phyloP scores from a whole-genome alignment of 805 yeast species.

The Pichia heedii region DNA sequence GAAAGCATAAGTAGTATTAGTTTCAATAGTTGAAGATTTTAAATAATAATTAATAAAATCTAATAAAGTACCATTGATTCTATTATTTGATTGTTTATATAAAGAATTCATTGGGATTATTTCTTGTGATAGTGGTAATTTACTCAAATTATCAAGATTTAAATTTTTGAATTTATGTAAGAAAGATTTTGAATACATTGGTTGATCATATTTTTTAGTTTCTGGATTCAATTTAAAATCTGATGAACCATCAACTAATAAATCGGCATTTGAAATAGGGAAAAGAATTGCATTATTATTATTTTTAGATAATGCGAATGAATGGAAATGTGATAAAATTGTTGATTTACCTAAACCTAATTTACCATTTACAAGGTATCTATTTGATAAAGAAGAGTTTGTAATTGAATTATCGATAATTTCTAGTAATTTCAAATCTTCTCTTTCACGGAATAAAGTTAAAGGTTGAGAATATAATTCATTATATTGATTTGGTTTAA shows the following conservation, averaged over 20 bases:
- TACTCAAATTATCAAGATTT: slow-evolving; percentile 33
- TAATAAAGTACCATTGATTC: slow-evolving; percentile 25
- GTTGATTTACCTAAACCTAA: slow-evolving; percentile 78
- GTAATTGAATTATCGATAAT: slow-evolving; percentile 30
- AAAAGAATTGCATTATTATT: slow-evolving; percentile 35
- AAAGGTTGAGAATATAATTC: slow-evolving; percentile 58
- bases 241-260: slow-evolving; percentile 60
- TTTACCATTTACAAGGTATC: slow-evolving; percentile 55
- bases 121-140: slow-evolving; percentile 19
- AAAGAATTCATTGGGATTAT: slow-evolving; percentile 16
- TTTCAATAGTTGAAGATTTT: slow-evolving; percentile 12
- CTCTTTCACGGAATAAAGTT: slow-evolving; percentile 45
- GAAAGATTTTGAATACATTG: slow-evolving; percentile 61
- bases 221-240: slow-evolving; percentile 53
- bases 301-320: slow-evolving; percentile 33
- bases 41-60: slow-evolving; percentile 32
- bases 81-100: slow-evolving; percentile 11
- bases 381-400: slow-evolving; percentile 33
- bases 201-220: slow-evolving; percentile 55
- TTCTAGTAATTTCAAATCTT: slow-evolving; percentile 31
- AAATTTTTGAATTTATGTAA: slow-evolving; percentile 41
- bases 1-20: slow-evolving; percentile 37
- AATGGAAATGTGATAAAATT: slow-evolving; percentile 58
- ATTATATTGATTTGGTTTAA: slow-evolving; percentile 57
- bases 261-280: slow-evolving; percentile 54